A percentile compares a stretch with the other conserved stretches of the same genome.
These are phyloP conservation scores for Globisporangium splendens DNA, from an alignment of 352 stramenopile species.

Conservation along the genomic window DNA sequence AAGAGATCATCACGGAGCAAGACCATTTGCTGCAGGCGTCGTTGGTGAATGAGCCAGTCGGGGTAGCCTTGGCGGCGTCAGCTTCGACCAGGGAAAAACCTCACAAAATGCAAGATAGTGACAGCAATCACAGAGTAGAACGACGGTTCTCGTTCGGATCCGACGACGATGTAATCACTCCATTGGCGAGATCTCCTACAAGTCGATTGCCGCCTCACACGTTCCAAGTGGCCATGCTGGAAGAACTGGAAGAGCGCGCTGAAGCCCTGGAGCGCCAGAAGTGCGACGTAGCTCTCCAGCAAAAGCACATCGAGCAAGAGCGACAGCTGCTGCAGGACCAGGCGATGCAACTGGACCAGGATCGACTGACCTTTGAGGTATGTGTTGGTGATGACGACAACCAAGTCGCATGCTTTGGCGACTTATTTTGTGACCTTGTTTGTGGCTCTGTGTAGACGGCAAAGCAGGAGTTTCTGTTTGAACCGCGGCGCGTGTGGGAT, in stretches of 20 bases:
- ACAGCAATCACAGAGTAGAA: neutral
- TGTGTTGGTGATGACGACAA: neutral
- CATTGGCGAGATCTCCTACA: no score
- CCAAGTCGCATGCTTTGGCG: no score
- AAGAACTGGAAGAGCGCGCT: slow-evolving; percentile 19
- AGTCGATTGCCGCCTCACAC: neutral
- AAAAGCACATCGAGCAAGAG: slow-evolving; percentile 40
- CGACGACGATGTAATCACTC: no score
- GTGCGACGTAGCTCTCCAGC: slow-evolving; percentile 25
- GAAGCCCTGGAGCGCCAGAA: slow-evolving; percentile 26
- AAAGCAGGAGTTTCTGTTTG: slow-evolving; percentile 36
- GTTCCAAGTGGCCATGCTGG: neutral
- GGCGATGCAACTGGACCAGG: slow-evolving; percentile 55
- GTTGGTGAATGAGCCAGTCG: slow-evolving; percentile 18
- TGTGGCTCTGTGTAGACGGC: slow-evolving; percentile 34
- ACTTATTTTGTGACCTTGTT: neutral
- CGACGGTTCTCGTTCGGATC: no score
- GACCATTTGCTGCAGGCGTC: slow-evolving; percentile 71
- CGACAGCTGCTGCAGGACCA: slow-evolving; percentile 42
- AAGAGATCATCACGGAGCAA: slow-evolving; percentile 62
- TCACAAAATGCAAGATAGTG: neutral
- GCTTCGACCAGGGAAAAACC: neutral
- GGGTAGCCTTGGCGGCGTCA: neutral
- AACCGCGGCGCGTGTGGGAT: neutral
- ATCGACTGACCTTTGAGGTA: slow-evolving; percentile 60